phyloP scores from a whole-genome alignment of 257 asterid genomes.

The Osmanthus fragrans region DNA sequence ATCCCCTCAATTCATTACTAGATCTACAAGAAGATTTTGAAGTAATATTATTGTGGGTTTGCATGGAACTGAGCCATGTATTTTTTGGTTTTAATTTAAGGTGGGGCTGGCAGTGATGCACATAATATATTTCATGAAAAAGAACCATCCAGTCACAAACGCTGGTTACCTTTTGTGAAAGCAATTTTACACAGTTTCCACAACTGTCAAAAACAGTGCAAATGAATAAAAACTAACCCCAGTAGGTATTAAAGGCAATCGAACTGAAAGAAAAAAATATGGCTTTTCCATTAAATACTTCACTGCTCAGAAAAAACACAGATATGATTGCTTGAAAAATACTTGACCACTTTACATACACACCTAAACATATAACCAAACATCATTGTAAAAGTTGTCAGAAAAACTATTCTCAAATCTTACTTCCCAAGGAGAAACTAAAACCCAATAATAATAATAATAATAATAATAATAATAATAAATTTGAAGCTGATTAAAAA shows the following conservation, averaged over 20 bases:
- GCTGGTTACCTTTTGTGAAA: constrained; percentile 1
- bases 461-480: too few species aligned
- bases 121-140: background rate
- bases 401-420: background rate
- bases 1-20: background rate
- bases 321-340: background rate
- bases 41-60: background rate
- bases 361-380: background rate
- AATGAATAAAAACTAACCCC: background rate
- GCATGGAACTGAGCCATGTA: background rate
- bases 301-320: background rate
- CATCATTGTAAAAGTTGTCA: background rate
- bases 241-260: background rate
- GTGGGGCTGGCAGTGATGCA: background rate
- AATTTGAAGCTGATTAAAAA: background rate
- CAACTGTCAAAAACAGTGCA: background rate
- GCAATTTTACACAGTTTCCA: constrained; percentile 13
- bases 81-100: background rate
- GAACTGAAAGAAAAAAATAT: background rate
- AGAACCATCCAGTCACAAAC: background rate
- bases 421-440: background rate
- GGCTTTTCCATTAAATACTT: constrained; percentile 6
- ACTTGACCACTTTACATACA: background rate
- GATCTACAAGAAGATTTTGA: background rate
- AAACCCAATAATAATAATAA: too few species aligned